phyloP scores from a whole-genome alignment of 768 basidiomycete genomes.

The Boletus huronensis region DNA sequence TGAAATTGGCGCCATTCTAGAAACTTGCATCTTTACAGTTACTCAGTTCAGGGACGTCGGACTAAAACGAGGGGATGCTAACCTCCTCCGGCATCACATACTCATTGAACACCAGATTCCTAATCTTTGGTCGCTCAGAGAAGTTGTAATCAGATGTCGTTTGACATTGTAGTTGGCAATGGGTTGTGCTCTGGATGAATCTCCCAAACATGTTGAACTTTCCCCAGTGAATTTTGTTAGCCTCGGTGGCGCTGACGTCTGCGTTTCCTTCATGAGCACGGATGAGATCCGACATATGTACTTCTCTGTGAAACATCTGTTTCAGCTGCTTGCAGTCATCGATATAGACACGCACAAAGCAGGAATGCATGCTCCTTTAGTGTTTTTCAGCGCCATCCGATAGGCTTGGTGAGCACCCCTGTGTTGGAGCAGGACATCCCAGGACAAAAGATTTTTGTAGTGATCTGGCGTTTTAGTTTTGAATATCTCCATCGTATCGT shows the following conservation, averaged over 20 bases:
- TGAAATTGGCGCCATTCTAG: conserved; percentile 54
- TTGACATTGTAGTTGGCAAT: conserved; percentile 76
- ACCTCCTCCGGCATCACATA: conserved; percentile 73
- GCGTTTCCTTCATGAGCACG: conserved; percentile 82
- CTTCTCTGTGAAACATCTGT: conserved; percentile 58
- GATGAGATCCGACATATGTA: conserved; percentile 87
- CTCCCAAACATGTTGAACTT: conserved; percentile 93
- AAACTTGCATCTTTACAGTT: conserved; percentile 56
- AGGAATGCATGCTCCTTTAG: conserved; percentile 84
- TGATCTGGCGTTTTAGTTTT: conserved; percentile 61
- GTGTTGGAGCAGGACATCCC: conserved; percentile 81
- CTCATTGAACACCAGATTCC: conserved; percentile 51
- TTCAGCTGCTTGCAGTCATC: conserved; percentile 2
- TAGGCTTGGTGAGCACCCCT: conserved; percentile 86
- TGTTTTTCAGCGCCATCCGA: conserved; percentile 80
- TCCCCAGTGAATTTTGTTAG: conserved; percentile 85
- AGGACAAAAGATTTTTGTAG: conserved; percentile 75
- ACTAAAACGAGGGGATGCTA: conserved; percentile 15
- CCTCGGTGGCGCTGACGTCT: conserved; percentile 63
- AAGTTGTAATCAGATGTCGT: conserved; percentile 58
- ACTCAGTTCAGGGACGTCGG: conserved; percentile 4
- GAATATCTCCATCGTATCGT: conserved; percentile 73
- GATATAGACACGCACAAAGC: conserved; percentile 54
- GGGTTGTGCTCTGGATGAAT: conserved; percentile 72
- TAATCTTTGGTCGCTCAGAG: conserved; percentile 50